Evolutionary conservation across 345 rosid species (phyloP).

Genomic region (Durio zibethinus): DNA sequence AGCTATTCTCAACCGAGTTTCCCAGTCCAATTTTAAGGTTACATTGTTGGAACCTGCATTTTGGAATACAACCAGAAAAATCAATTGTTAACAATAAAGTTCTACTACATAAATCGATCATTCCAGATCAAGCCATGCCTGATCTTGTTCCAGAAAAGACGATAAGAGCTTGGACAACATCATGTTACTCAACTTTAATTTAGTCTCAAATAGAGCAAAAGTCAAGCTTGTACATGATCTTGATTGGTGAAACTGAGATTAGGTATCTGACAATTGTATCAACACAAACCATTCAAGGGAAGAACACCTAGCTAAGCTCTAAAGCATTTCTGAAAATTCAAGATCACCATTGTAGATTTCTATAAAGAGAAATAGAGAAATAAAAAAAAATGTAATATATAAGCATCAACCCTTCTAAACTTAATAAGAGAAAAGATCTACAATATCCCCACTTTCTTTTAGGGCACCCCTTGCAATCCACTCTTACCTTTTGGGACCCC

Average conservation of each 20-base stretch:
- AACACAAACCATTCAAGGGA: not conserved
- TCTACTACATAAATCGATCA: not conserved
- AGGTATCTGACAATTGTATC: not conserved
- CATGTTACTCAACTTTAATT: not conserved
- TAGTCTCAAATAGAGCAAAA: not conserved
- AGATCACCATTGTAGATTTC: not conserved
- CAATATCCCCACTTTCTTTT: not conserved
- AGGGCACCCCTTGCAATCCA: not conserved
- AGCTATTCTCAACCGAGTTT: conserved; percentile 70
- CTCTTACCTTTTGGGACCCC: not conserved
- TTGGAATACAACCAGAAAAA: not conserved
- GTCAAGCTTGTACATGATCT: not conserved
- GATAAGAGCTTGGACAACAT: not conserved
- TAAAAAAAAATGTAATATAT: not conserved
- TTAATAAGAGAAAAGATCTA: not conserved
- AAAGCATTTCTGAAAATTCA: not conserved
- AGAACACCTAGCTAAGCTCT: not conserved
- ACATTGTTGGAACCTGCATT: conserved; percentile 47
- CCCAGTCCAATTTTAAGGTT: conserved; percentile 57
- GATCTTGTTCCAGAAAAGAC: not conserved
- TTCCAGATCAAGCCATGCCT: not conserved
- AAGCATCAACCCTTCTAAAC: not conserved
- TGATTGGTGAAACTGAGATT: not conserved
- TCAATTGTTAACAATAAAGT: not conserved
- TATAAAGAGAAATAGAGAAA: not conserved